Evolutionary conservation across 805 yeast species (phyloP).

Genomic region (Wickerhamiella dianesei): DNA sequence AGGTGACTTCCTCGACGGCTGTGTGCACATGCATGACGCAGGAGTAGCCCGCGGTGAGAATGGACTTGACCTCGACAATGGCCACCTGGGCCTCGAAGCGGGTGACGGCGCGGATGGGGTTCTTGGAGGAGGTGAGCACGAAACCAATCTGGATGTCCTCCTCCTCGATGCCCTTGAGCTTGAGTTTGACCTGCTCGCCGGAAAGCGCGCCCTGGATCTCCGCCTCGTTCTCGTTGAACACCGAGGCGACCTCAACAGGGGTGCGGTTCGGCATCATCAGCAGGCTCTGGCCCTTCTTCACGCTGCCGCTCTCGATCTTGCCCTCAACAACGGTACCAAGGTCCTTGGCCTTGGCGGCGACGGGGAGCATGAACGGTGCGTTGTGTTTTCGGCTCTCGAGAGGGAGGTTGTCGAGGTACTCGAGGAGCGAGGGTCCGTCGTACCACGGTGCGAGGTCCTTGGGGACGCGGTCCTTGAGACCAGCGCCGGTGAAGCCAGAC

Average conservation of each 20-base stretch:
- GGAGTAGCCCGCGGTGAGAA: constrained; percentile 86
- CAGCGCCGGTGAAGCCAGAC: constrained; percentile 95
- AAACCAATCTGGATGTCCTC: constrained; percentile 89
- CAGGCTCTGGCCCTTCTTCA: constrained; percentile 63
- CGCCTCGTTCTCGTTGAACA: constrained; percentile 89
- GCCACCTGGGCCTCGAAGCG: constrained; percentile 93
- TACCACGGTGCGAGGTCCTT: constrained; percentile 80
- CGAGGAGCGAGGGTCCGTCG: constrained; percentile 80
- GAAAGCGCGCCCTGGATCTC: constrained; percentile 82
- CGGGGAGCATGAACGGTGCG: constrained; percentile 96
- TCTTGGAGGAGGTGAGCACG: constrained; percentile 71
- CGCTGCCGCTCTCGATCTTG: constrained; percentile 90
- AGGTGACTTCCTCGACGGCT: constrained; percentile 88
- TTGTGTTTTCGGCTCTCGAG: constrained; percentile 73
- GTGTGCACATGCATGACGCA: constrained; percentile 99
- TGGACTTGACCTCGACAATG: constrained; percentile 89
- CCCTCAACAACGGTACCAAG: constrained; percentile 97
- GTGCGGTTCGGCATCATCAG: constrained; percentile 87
- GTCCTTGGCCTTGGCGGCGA: constrained; percentile 89
- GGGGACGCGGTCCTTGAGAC: constrained; percentile 74
- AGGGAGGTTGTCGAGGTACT: constrained; percentile 72
- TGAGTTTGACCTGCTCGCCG: constrained; percentile 95
- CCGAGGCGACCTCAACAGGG: constrained; percentile 69
- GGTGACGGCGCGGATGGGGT: constrained; percentile 85
- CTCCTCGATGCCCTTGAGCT: constrained; percentile 91